A percentile compares a stretch with the other conserved stretches of the same genome.
phyloP scores from a whole-genome alignment of 192 early-diverging fungal species.

The Mortierella antarctica region DNA sequence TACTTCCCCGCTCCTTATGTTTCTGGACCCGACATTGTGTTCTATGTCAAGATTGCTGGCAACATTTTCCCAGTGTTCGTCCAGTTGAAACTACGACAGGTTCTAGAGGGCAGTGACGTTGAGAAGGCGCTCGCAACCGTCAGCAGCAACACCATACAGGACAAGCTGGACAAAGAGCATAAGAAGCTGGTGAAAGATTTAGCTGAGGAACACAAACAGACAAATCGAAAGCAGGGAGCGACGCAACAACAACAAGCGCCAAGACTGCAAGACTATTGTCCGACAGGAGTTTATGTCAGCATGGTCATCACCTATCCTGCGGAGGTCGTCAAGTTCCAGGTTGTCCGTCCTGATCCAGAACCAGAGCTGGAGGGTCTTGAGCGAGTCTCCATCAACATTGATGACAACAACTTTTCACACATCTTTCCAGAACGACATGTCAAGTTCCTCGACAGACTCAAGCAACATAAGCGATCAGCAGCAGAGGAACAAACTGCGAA shows the following conservation, averaged over 20 bases:
- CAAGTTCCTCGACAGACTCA: slow-evolving; percentile 25
- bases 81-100: slow-evolving; percentile 20
- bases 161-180: slow-evolving; percentile 24
- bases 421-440: slow-evolving; percentile 27
- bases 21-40: slow-evolving; percentile 36
- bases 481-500: slow-evolving; percentile 19
- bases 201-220: slow-evolving; percentile 6
- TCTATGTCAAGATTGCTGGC: slow-evolving; percentile 17
- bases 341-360: slow-evolving; percentile 31
- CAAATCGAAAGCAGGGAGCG: no score
- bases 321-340: slow-evolving; percentile 25
- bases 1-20: slow-evolving; percentile 34
- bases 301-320: slow-evolving; percentile 32
- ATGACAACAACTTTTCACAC: slow-evolving; percentile 26
- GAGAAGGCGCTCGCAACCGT: slow-evolving; percentile 26
- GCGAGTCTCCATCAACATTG: slow-evolving; percentile 24
- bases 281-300: slow-evolving; percentile 24
- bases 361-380: slow-evolving; percentile 19
- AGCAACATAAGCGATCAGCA: slow-evolving; percentile 29
- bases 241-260: slow-evolving; percentile 17
- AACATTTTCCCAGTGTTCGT: slow-evolving; percentile 8
- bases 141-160: slow-evolving; percentile 13
- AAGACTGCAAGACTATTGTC: slow-evolving; percentile 27
- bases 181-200: slow-evolving; percentile 3
- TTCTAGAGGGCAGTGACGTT: slow-evolving; percentile 10